phyloP scores from a whole-genome alignment of 2,329 filamentous ascomycete species.

The Trichoderma citrinoviride region DNA sequence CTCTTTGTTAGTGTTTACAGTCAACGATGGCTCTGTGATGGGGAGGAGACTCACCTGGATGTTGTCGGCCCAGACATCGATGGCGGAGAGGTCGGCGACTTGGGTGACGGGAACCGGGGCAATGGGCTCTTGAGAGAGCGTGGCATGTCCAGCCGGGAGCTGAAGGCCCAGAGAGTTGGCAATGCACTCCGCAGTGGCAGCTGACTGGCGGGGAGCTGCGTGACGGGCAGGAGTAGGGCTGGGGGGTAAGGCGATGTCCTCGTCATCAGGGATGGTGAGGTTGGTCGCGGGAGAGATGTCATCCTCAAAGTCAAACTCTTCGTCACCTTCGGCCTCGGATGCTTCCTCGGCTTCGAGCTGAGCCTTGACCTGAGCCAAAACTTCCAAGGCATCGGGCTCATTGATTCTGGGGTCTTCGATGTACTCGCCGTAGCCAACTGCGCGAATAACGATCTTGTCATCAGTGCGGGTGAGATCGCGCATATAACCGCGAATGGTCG shows the following conservation, averaged over 20 bases:
- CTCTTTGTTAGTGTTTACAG: background rate
- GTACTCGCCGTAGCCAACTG: slow-evolving; percentile 35
- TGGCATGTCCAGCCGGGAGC: background rate
- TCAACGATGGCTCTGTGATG: background rate
- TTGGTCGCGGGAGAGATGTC: slow-evolving; percentile 20
- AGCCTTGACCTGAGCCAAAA: slow-evolving; percentile 21
- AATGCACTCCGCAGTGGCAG: background rate
- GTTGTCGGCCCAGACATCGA: background rate
- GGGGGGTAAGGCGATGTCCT: background rate
- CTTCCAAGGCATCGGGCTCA: slow-evolving; percentile 25
- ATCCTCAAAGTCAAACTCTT: background rate
- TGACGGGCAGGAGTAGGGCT: slow-evolving; percentile 23
- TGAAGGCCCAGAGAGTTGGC: background rate
- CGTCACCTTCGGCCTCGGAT: background rate
- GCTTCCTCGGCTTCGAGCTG: slow-evolving; percentile 21
- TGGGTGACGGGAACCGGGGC: background rate
- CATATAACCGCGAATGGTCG: slow-evolving; percentile 36
- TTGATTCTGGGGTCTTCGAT: slow-evolving; percentile 35
- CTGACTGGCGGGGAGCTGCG: background rate
- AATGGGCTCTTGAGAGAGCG: background rate
- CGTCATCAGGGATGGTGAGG: background rate
- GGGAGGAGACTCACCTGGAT: background rate
- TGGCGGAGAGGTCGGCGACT: background rate
- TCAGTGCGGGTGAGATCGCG: slow-evolving; percentile 29
- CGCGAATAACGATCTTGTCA: slow-evolving; percentile 30